Conservation (phyloP, 129 eudicot genomes). For the Arctium lappa region DNA sequence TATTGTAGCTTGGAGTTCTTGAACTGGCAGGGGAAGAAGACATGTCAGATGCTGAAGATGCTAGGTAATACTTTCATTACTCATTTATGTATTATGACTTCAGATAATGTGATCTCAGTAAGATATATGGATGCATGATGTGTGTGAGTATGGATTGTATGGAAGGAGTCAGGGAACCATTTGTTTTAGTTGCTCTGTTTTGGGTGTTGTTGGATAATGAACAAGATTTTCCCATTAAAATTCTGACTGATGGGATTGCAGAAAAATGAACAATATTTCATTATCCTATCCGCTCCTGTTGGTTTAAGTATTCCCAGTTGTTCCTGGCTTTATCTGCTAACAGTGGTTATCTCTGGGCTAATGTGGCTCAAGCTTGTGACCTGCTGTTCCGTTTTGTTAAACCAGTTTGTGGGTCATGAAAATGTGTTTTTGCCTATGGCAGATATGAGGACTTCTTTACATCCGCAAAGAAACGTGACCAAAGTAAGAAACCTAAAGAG, state of each 20-base stretch:
- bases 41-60: slow-evolving; percentile 25
- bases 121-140: background rate
- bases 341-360: background rate
- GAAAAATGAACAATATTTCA: background rate
- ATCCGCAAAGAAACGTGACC: slow-evolving; percentile 35
- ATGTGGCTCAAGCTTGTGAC: background rate
- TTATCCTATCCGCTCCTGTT: background rate
- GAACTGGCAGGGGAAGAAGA: slow-evolving; percentile 34
- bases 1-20: slow-evolving; percentile 64
- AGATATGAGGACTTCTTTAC: slow-evolving; percentile 80
- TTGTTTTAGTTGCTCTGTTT: background rate
- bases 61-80: slow-evolving; percentile 37
- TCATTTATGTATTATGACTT: background rate
- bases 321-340: slow-evolving; percentile 7
- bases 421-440: slow-evolving; percentile 1
- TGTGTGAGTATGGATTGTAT: background rate
- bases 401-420: background rate
- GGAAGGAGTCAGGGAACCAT: background rate
- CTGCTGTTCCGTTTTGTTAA: background rate
- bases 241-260: background rate
- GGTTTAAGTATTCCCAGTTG: background rate
- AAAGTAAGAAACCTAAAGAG: slow-evolving; percentile 40
- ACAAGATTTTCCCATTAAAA: background rate
- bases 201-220: background rate
- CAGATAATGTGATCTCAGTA: background rate